These are phyloP conservation scores for Aspergillus sp. DNA, from an alignment of 2,329 filamentous ascomycete genomes.

Conservation along the genomic window DNA sequence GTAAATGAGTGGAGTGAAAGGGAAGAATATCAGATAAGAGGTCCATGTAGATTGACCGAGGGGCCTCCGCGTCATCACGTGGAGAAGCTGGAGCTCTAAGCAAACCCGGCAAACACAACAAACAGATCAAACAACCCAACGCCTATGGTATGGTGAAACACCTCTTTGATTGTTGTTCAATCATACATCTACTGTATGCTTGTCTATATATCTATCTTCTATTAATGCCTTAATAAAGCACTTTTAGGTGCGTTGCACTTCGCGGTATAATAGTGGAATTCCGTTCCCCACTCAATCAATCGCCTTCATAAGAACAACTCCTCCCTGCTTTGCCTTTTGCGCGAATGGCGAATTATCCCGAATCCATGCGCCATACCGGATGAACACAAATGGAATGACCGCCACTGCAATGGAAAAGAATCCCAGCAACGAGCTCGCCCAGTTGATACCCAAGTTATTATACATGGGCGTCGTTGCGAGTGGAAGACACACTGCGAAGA, in stretches of 20 bases:
- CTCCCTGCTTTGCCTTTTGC: background rate
- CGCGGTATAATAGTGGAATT: too few species aligned
- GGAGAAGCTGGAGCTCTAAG: background rate
- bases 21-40: background rate
- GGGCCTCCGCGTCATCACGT: background rate
- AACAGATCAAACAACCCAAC: too few species aligned
- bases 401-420: conserved; percentile 16
- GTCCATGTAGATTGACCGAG: background rate
- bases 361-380: conserved; percentile 17
- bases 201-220: background rate
- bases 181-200: background rate
- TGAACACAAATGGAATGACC: conserved; percentile 19
- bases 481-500: conserved; percentile 58
- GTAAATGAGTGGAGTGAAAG: background rate
- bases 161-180: too few species aligned
- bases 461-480: conserved; percentile 49
- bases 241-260: too few species aligned
- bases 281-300: background rate
- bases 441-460: conserved; percentile 37
- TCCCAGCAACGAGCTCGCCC: conserved; percentile 34
- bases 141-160: too few species aligned
- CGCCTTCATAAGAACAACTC: background rate
- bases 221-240: background rate
- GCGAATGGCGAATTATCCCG: conserved; percentile 7
- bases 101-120: background rate